Evolutionary conservation across 192 early-diverging fungal species (phyloP), one percentile per base, ranked within the genome.

Genomic region (Diversispora eburnea): DNA sequence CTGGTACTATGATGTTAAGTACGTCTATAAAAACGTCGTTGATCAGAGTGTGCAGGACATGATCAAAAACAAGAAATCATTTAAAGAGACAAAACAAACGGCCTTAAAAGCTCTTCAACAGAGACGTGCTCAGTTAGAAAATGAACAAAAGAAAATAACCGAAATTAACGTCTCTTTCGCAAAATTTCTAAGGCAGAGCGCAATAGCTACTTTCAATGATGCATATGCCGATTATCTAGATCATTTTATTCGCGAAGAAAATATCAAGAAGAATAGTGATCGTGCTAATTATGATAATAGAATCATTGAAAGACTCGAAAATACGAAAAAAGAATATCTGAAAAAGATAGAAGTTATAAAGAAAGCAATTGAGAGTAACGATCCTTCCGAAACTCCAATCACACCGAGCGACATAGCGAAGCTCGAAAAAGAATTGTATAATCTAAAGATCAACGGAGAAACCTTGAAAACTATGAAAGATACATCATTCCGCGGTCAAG

Each of bases 131-230:
- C 8, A 72, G 47, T 57, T 75, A 63, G 63, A 75, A 72, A 75
- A 33, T 4, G 77, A 78, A 75, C 59, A 75, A 59, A 58, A 67
- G 61, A 19, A 55, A 8, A 78, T 78, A 59, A 66, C 59, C 59
- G 65, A 67, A 22, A 70, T 68, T 46, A 70, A 67, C 17, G 60
- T 72, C 51, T 46, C 17, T 72, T 79, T 78, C 60, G 74, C 67
- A 15, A 54, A 74, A 33, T 78, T 78, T 42, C 62, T 78, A 20
- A 59, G 71, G 51, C 74, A 78, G 57, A 78, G 71, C 49, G 73
- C 77, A 3, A 58, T 72, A 58, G 60, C 71, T 62, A 48, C 71
- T 15, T 72, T 61, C 42, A 72, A 72, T 57, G 73, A 79, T 75
- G 42, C 62, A 67, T 48, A 65, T 72, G 59, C 73, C 58, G 64